A percentile compares a stretch with the other conserved stretches of the same genome.
Evolutionary conservation across 306 rosid species (phyloP).

Genomic region (Fagus sylvatica): DNA sequence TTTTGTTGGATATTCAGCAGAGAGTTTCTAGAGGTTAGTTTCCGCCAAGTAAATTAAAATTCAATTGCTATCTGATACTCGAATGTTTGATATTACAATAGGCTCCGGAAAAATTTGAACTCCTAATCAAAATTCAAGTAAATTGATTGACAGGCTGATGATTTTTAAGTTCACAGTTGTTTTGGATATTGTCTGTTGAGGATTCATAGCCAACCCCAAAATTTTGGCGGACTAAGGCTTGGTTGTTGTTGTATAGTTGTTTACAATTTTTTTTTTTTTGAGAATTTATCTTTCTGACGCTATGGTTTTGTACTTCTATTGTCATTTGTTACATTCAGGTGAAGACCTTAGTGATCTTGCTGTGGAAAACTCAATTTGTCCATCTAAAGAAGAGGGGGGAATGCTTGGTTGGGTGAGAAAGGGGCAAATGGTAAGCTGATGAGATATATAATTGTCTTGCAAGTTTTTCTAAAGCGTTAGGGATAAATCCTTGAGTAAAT

Average conservation of each 20-base stretch:
- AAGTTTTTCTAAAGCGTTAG: constrained; percentile 8
- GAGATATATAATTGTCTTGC: constrained; percentile 5
- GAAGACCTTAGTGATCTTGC: constrained; percentile 97
- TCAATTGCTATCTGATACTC: neutral
- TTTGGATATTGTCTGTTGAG: neutral
- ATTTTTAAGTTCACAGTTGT: constrained; percentile 4
- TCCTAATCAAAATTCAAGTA: too few relatives aligned
- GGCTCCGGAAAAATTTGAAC: neutral
- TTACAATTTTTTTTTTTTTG: neutral
- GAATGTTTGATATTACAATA: neutral
- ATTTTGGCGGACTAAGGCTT: too few relatives aligned
- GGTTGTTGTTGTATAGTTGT: too few relatives aligned
- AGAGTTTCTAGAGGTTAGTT: constrained; percentile 60
- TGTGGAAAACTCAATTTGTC: constrained; percentile 72
- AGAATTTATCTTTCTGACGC: neutral
- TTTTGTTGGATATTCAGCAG: constrained; percentile 69
- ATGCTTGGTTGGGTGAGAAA: constrained; percentile 97
- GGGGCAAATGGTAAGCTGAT: constrained; percentile 81
- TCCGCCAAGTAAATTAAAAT: neutral
- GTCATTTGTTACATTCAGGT: constrained; percentile 49
- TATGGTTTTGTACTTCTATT: neutral
- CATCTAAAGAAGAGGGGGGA: constrained; percentile 90
- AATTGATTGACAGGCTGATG: neutral
- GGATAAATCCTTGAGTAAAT: constrained; percentile 8
- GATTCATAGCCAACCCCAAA: too few relatives aligned